Evolutionary conservation across 371 early-diverging fungal species (phyloP).

Genomic region (Mucor irregularis): DNA sequence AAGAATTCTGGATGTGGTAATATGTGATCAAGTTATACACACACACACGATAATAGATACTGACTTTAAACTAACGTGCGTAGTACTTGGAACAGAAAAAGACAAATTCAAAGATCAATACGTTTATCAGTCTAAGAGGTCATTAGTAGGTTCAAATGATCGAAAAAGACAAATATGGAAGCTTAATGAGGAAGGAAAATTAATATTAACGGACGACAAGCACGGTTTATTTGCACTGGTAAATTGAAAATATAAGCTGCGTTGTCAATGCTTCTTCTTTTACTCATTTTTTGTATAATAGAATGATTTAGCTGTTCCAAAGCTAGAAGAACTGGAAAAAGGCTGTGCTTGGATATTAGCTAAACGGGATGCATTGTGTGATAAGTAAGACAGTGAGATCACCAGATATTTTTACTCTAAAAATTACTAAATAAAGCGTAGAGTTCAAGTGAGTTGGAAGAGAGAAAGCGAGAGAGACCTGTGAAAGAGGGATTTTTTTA

Average conservation of each 20-base stretch:
- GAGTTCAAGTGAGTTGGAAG: not conserved
- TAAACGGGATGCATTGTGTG: not conserved
- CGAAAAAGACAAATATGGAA: constrained; percentile 1
- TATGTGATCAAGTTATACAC: constrained; percentile 13
- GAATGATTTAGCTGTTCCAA: constrained; percentile 16
- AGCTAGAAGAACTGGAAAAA: not conserved
- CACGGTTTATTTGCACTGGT: not conserved
- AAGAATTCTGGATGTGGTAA: constrained; percentile 27
- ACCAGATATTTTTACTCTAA: not conserved
- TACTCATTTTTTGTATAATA: not conserved
- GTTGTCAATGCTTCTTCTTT: no score
- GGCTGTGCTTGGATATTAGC: not conserved
- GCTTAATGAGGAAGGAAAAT: not conserved
- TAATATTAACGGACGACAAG: not conserved
- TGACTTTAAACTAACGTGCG: not conserved
- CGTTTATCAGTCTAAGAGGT: constrained; percentile 1
- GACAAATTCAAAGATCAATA: constrained; percentile 5
- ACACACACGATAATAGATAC: not conserved
- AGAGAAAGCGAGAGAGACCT: not conserved
- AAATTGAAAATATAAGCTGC: not conserved
- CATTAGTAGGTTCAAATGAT: not conserved
- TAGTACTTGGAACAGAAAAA: constrained; percentile 4
- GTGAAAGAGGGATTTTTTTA: not conserved
- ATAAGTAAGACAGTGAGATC: not conserved
- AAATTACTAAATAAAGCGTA: not conserved